Base-by-base conservation (phyloP, 1,139 yeast species). In the Kurtzmaniella quercitrusa region DNA sequence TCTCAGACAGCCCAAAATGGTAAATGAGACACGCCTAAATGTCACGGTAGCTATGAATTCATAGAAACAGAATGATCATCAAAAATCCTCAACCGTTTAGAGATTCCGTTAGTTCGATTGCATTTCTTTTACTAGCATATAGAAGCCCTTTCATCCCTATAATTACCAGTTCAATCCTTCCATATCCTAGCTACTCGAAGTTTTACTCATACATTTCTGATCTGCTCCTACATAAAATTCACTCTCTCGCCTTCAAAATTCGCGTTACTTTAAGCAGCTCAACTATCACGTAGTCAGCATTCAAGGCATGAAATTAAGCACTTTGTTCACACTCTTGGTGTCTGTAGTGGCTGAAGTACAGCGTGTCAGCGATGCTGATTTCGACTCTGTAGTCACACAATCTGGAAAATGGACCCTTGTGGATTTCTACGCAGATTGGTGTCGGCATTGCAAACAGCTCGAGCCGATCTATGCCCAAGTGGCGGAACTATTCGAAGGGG, bases 391-490 rank as follows among this genome's bases (percentile, higher is more conserved):
- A 33, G 84, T 82, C 12, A 60, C 75, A 42, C 66, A 72, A 16
- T 72, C 83, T 1, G 83, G 80, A 8, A 79, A 83, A 52, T 80
- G 77, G 48, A 73, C 88, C 0, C 70, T 86, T 48, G 86, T 86
- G 41, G 87, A 86, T 48, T 84, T 85, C 57, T 85, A 84, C 55
- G 88, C 93, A 34, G 79, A 78, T 44, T 86, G 94, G 95, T 86
- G 95, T 58, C 75, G 86, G 41, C 91, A 86, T 65, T 86, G 94
- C 65, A 79, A 80, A 62, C 73, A 69, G 43, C 63, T 86, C 58
- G 75, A 75, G 58, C 94, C 94, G 8, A 71, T 73, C 4, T 79
- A 79, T 61, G 87, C 82, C 49, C 68, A 75, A 55, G 68, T 84
- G 38, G 82, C 83, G 1, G 73, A 71, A 4, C 53, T 70, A 9